Base-by-base conservation (phyloP, 805 yeast species). In the Hanseniaspora mollemarum region DNA sequence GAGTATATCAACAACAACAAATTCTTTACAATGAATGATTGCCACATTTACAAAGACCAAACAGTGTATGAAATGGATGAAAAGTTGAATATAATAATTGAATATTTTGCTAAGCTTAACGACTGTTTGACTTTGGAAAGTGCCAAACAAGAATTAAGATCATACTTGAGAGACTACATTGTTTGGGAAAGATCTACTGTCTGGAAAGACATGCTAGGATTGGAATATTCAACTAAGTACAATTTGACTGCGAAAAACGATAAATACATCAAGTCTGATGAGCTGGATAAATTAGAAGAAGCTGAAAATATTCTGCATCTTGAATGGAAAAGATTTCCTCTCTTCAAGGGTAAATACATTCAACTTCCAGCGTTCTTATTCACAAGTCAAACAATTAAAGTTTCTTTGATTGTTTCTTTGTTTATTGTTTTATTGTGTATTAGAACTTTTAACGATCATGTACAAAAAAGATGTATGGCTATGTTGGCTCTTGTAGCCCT, bases 141-240 rank as follows among this genome's bases (percentile, higher is more conserved):
- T 9, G 77, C 79, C 31, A 73, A 67, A 56, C 63, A 71, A 3
- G 83, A 78, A 58, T 66, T 81, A 54, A 76, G 77, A 51, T 72
- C 80, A 1, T 77, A 73, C 54, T 67, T 90, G 55, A 75, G 95
- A 54, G 96, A 90, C 59, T 94, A 87, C 62, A 84, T 88, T 43
- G 95, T 88, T 18, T 90, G 95, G 94, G 96, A 88, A 67, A 76
- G 97, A 66, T 85, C 85, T 62, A 88, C 95, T 0, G 95, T 87
- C 18, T 88, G 97, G 97, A 80, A 92, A 59, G 96, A 88, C 62
- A 80, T 90, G 81, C 76, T 88, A 56, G 90, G 92, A 6, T 67
- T 88, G 59, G 94, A 86, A 60, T 71, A 90, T 53, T 64, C 45
- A 48, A 73, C 33, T 55, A 60, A 50, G 50, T 78, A 3, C 84